Evolutionary conservation across 176 grass and related monocot species (phyloP).

Genomic region (Alloteropsis semialata): DNA sequence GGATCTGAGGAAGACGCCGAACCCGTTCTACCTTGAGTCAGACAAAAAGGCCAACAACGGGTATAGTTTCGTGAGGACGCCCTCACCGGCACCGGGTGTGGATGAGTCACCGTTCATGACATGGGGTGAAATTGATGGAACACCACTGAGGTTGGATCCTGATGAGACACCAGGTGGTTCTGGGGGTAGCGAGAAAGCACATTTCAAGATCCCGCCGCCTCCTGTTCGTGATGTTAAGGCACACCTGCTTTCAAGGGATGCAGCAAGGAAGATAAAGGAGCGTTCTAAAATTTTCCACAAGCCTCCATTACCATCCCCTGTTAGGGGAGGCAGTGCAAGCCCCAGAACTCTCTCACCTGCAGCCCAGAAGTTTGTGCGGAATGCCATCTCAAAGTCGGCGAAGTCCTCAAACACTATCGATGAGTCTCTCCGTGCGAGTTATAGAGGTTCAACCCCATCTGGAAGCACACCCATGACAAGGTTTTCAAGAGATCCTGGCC

Average conservation of each 20-base stretch:
- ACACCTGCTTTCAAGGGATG: conserved; percentile 81
- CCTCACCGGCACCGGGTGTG: conserved; percentile 79
- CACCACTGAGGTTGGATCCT: conserved; percentile 72
- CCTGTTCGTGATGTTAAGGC: conserved; percentile 79
- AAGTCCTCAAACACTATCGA: conserved; percentile 71
- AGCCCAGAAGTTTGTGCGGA: conserved; percentile 89
- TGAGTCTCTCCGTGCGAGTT: conserved; percentile 91
- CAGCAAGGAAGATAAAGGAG: conserved; percentile 82
- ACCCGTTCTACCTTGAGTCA: conserved; percentile 71
- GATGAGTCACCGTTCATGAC: conserved; percentile 97
- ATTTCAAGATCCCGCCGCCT: conserved; percentile 77
- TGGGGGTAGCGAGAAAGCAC: conserved; percentile 43
- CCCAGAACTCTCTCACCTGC: conserved; percentile 79
- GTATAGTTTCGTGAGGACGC: conserved; percentile 88
- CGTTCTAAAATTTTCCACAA: conserved; percentile 64
- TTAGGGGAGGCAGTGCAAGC: conserved; percentile 78
- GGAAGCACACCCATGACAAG: conserved; percentile 64
- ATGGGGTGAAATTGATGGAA: conserved; percentile 94
- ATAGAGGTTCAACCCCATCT: conserved; percentile 71
- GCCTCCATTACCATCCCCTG: conserved; percentile 73
- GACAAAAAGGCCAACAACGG: conserved; percentile 67
- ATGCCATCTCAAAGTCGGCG: conserved; percentile 76
- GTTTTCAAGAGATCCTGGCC: conserved; percentile 80
- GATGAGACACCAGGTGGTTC: conserved; percentile 45
- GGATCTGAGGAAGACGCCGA: conserved; percentile 87